A percentile compares a stretch with the other conserved stretches of the same genome.
These are phyloP conservation scores for Mycena haematopus DNA, from an alignment of 768 basidiomycete genomes.

Conservation along the genomic window DNA sequence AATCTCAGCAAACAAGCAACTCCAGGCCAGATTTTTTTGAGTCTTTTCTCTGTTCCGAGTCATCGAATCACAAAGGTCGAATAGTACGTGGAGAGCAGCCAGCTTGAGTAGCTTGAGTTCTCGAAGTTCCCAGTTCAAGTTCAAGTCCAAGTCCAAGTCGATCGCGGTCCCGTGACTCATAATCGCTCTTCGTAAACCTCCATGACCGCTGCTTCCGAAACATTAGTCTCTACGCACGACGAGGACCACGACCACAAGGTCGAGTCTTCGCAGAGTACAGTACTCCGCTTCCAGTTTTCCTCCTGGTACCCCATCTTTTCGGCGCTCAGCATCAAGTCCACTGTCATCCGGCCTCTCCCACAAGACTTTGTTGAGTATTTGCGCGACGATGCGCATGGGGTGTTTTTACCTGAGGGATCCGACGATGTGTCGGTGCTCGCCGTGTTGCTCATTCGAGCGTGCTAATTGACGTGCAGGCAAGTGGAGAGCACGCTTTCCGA, in stretches of 20 bases:
- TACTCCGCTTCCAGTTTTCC: conserved; percentile 71
- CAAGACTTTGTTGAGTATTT: conserved; percentile 73
- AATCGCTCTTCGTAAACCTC: no score
- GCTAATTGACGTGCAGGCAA: conserved; percentile 44
- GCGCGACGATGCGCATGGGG: conserved; percentile 69
- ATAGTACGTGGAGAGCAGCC: no score
- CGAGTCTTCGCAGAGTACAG: no score
- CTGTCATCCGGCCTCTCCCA: conserved; percentile 71
- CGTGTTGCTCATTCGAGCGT: not conserved
- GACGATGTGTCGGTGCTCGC: conserved; percentile 67
- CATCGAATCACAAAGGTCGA: no score
- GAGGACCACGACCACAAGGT: no score
- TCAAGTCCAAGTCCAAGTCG: not conserved
- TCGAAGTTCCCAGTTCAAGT: no score
- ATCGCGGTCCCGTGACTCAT: conserved; percentile 24
- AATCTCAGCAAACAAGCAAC: no score
- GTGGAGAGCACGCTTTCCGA: conserved; percentile 66
- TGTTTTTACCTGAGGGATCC: conserved; percentile 82
- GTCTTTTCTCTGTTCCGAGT: no score
- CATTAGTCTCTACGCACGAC: no score
- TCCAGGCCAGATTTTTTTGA: no score
- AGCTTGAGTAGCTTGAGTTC: no score
- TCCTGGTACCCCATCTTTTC: conserved; percentile 83
- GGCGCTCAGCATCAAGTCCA: conserved; percentile 70
- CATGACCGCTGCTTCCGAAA: no score